Percentiles rank a stretch among this genome's conserved stretches.
phyloP scores from a whole-genome alignment of 768 basidiomycete species.

The Kwoniella dejecticola region DNA sequence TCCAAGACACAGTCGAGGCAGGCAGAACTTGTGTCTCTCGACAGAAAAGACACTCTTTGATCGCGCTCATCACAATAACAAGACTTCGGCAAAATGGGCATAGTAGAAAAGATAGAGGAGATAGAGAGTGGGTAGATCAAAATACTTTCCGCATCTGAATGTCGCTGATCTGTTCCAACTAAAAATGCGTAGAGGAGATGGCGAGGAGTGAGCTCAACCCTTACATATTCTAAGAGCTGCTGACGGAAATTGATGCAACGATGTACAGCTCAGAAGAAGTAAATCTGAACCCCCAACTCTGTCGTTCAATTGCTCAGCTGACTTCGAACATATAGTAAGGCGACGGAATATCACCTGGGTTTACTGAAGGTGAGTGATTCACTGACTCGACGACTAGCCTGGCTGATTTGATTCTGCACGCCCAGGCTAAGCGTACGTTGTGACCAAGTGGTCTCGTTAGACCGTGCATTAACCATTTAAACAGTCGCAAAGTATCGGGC shows the following conservation, averaged over 20 bases:
- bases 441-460: neutral
- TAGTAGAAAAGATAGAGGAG: constrained; percentile 96
- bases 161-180: neutral
- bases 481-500: constrained; percentile 78
- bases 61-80: too few species aligned
- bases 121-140: constrained; percentile 91
- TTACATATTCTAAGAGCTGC: neutral
- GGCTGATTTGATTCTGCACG: too few species aligned
- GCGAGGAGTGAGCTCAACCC: constrained; percentile 71
- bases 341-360: constrained; percentile 91
- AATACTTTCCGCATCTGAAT: neutral
- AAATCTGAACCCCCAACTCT: constrained; percentile 53
- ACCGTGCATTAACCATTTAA: neutral
- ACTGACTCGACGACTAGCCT: too few species aligned
- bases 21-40: too few species aligned
- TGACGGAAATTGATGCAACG: neutral
- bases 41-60: too few species aligned
- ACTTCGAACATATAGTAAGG: constrained; percentile 51
- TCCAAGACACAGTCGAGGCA: too few species aligned
- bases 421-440: constrained; percentile 42
- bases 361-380: constrained; percentile 38
- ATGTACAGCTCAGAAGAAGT: constrained; percentile 85
- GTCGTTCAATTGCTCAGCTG: constrained; percentile 14
- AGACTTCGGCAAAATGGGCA: constrained; percentile 69
- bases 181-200: constrained; percentile 82